These are phyloP conservation scores for Tricholomella constricta DNA, from an alignment of 768 basidiomycete species.

Conservation along the genomic window DNA sequence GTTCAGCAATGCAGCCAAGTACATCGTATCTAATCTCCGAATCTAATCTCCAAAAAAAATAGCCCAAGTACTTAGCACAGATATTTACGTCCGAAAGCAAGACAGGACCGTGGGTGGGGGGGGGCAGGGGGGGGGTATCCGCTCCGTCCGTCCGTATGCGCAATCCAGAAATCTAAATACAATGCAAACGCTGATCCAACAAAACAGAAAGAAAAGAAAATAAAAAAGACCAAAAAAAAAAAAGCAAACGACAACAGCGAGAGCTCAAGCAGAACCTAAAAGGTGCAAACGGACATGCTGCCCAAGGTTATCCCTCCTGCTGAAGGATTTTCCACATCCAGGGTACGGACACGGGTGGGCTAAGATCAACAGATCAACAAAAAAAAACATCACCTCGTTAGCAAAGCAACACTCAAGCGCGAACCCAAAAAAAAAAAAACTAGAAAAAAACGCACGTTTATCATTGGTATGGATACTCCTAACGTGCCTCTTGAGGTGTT, in stretches of 20 bases:
- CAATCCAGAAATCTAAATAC: neutral
- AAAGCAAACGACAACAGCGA: too few relatives aligned
- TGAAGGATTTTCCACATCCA: conserved; percentile 71
- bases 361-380: conserved; percentile 29
- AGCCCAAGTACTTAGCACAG: too few relatives aligned
- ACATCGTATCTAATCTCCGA: too few relatives aligned
- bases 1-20: too few relatives aligned
- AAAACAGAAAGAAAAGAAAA: neutral
- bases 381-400: conserved; percentile 21
- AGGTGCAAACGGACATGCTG: conserved; percentile 73
- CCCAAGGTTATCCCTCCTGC: conserved; percentile 73
- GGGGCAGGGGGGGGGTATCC: too few relatives aligned
- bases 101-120: too few relatives aligned
- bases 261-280: conserved; percentile 16
- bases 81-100: too few relatives aligned
- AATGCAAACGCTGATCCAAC: too few relatives aligned
- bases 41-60: too few relatives aligned
- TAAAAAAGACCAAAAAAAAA: too few relatives aligned
- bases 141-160: neutral
- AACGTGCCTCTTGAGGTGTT: conserved; percentile 89
- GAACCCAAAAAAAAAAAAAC: too few relatives aligned
- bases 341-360: conserved; percentile 63
- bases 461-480: conserved; percentile 90
- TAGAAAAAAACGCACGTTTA: conserved; percentile 68
- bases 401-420: neutral